These are phyloP conservation scores for Nakazawaea molendinolei DNA, from an alignment of 805 yeast genomes.

Conservation along the genomic window DNA sequence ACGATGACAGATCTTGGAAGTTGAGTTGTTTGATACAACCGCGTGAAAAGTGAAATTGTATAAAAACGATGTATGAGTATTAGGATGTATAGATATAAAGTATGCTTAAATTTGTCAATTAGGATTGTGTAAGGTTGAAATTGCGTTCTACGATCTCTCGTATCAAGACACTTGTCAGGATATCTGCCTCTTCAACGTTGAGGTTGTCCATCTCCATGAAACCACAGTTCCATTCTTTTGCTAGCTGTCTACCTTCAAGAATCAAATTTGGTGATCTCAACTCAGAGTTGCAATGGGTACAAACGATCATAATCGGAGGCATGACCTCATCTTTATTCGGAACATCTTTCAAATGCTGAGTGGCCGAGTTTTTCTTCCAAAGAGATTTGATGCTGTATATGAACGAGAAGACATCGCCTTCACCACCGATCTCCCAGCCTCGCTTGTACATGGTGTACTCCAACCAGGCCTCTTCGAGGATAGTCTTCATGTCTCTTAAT, in stretches of 20 bases:
- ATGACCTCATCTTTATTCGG: conserved; percentile 3
- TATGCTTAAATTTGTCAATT: neutral
- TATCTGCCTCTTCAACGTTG: conserved; percentile 46
- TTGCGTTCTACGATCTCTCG: conserved; percentile 47
- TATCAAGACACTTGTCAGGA: conserved; percentile 47
- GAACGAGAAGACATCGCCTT: conserved; percentile 58
- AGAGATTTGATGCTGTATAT: conserved; percentile 50
- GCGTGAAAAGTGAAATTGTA: too few relatives aligned
- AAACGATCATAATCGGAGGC: conserved; percentile 65
- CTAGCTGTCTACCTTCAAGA: conserved; percentile 50
- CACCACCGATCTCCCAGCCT: conserved; percentile 58
- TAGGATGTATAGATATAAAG: neutral
- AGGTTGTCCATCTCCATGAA: conserved; percentile 57
- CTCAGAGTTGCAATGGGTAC: conserved; percentile 54
- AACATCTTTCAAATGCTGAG: neutral
- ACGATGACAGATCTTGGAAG: conserved; percentile 68
- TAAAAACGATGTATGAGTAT: neutral
- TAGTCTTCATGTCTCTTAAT: conserved; percentile 41
- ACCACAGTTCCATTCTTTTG: conserved; percentile 57
- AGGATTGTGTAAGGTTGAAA: neutral
- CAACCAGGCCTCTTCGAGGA: conserved; percentile 68
- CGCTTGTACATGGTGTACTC: conserved; percentile 51
- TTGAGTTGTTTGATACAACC: conserved; percentile 59
- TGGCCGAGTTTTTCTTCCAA: conserved; percentile 37
- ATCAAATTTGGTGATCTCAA: conserved; percentile 56